Evolutionary conservation across 2,329 filamentous ascomycete genomes (phyloP), one percentile per base, ranked within the genome.

Genomic region (Trichophyton verrucosum): DNA sequence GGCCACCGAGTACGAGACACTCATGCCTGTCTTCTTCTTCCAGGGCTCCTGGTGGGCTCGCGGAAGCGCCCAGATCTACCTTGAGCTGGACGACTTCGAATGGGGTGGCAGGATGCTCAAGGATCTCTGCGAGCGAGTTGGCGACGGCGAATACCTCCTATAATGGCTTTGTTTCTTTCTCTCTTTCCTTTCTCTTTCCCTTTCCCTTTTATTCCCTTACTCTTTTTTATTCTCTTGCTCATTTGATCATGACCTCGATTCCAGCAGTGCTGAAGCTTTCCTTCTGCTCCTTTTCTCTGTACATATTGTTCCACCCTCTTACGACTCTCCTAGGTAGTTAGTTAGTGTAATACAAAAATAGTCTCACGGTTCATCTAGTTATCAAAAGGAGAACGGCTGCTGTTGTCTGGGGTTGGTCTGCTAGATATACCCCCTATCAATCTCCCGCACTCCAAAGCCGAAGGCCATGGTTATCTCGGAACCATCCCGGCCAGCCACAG

Each of bases 11-110:
- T 82, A 84, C 70, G 79, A 85, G 60, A 94, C 90, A 0, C 92
- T 89, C 67, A 74, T 94, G 59, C 79, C 85, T 0, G 69, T 88
- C 1, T 83, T 84, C 61, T 72, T 79, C 6, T 84, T 91, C 65
- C 78, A 74, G 0, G 81, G 80, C 0, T 78, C 78, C 60, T 82
- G 85, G 70, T 96, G 87, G 87, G 78, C 81, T 0, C 77, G 92
- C 57, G 68, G 95, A 57, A 91, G 87, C 69, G 89, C 83, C 13
- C 90, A 96, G 77, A 81, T 94, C 0, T 97, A 92, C 70, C 74
- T 96, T n/a, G 89, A 89, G 27, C 71, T 86, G 64, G 78, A 79
- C 11, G 91, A 96, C 72, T 96, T 94, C 69, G 82, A 86, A 70
- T 88, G 82, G 81, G 80, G 81, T 2, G 88, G 80, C 0, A 69